A percentile compares a stretch with the other conserved stretches of the same genome.
These are phyloP conservation scores for Rhipidocladum racemiflorum DNA, from an alignment of 176 grass and related monocot species.

Conservation along the genomic window DNA sequence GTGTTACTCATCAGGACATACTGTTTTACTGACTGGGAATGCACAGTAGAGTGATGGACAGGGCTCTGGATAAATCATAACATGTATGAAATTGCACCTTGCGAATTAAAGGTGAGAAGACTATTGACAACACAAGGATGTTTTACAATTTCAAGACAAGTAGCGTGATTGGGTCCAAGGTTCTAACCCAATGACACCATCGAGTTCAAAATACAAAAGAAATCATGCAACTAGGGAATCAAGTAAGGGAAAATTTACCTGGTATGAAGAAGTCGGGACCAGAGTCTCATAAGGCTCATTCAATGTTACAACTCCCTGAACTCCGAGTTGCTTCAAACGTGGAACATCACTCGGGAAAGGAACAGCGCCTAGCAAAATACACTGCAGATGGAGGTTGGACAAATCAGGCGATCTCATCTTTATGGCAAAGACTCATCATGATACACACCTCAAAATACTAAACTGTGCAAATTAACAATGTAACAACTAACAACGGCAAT, in stretches of 20 bases:
- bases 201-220: background rate
- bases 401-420: constrained; percentile 1
- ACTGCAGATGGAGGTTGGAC: constrained; percentile 34
- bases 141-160: background rate
- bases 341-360: constrained; percentile 92
- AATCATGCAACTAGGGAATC: background rate
- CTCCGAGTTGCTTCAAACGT: constrained; percentile 71
- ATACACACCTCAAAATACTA: background rate
- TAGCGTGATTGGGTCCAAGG: background rate
- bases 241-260: constrained; percentile 43
- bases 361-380: constrained; percentile 85
- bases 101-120: background rate
- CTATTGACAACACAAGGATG: background rate
- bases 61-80: background rate
- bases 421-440: background rate
- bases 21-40: background rate
- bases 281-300: constrained; percentile 94
- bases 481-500: constrained; percentile 23
- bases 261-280: constrained; percentile 78
- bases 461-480: background rate
- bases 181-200: background rate
- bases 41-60: background rate
- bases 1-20: background rate
- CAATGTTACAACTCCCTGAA: constrained; percentile 78
- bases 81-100: background rate